Base-by-base conservation (phyloP, 495 filamentous ascomycete genomes). In the Penicillium egyptiacum region DNA sequence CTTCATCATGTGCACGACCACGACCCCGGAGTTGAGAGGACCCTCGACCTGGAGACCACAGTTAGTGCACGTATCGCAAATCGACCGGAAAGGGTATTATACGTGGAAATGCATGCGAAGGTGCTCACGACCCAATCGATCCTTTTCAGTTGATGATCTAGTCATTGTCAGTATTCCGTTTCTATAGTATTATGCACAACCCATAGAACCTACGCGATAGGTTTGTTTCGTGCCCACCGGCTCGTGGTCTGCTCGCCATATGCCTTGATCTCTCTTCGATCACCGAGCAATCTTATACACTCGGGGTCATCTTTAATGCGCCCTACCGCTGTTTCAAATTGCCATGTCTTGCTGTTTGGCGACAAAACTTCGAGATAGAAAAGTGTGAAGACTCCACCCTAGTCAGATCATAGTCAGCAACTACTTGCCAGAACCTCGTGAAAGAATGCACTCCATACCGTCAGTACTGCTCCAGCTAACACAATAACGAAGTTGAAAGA, bases 301-400 rank as follows among this genome's bases (percentile, higher is more conserved):
- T 82, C 74, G 14, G 82, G 65, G 65, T 96, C 89, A 35, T 79
- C 75, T 68, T 86, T 88, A 65, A 98, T 85, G 42, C 86, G 85
- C 59, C 90, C 82, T 31, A 95, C 88, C 1, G 91, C 89, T 42
- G 87, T 86, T 71, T 95, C 96, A 76, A 95, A 98, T 70, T 95
- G 88, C 63, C 83, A 84, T 25, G 87, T 91, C 69, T 88, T 87
- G 72, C 89, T 92, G 68, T 93, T 87, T 3, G 88, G 84, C 12
- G 89, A 88, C 69, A 98, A 87, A 19, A 98, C 89, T 47, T 98
- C 94, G 10, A 81, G 78, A 68, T 90, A 98, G 30, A 98, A 81
- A 35, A 96, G 73, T 57, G 87, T 88, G 57, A 83, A 78, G 19
- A 96, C 86, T 35, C 86, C 85, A 61, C 86, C 86, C 90, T 92